Evolutionary conservation across 2,329 filamentous ascomycete genomes (phyloP), one percentile per base, ranked within the genome.

Genomic region (Pestalotiopsis sp.): DNA sequence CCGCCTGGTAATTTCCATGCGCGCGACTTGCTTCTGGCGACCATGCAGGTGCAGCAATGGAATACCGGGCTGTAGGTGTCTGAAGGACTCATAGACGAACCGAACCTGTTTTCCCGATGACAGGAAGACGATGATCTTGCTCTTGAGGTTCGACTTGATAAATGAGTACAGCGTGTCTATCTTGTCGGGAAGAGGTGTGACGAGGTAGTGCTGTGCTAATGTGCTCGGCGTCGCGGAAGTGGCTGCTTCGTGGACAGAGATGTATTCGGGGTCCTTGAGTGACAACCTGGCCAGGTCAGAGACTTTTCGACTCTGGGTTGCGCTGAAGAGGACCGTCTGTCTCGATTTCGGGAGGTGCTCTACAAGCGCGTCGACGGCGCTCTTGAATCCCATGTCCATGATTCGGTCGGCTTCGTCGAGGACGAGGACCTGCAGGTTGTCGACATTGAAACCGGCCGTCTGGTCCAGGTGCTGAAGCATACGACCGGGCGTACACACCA

Each of bases 401-500:
- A 98, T 98, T 52, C 96, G 89, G 79, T 99, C 96, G 2, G 96
- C 96, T 79, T 99, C 96, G 75, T 99, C 96, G 67, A 99, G 84
- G 0, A 99, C 94, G 64, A 99, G 83, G 78, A 99, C 92, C 81
- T 97, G 93, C 71, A 99, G 79, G 77, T 97, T 96, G 77, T 96
- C 92, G 70, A 95, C 92, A 71, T 95, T 94, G 76, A 99, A 92
- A 20, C 91, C 90, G 0, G 94, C 93, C 0, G 95, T 98, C 82
- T 98, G 94, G 75, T 97, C 95, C 75, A 99, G 84, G 79, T 99
- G 96, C 80, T 99, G 96, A 73, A 98, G 82, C 86, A 99, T 97
- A 44, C 96, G 89, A 1, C 96, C 96, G 0, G 96, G 96, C 1
- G 96, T 99, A 75, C 94, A 97, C 10, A 99, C 94, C 30, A 99